Conservation (phyloP, 306 rosid genomes). For the peach (Prunus persica) region DNA sequence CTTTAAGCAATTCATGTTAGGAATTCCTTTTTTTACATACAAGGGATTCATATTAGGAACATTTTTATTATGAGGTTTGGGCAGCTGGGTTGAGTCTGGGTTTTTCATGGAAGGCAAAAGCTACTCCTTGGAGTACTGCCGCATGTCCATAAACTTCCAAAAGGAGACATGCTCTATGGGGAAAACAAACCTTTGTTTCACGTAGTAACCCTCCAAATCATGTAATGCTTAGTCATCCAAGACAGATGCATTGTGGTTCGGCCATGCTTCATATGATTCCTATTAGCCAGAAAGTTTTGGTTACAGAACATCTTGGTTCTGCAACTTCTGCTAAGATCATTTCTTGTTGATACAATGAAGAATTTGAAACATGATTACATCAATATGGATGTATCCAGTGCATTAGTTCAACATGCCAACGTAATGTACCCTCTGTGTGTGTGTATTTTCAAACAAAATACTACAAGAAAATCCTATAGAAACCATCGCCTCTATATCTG, state of each 20-base stretch:
- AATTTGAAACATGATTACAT: background rate
- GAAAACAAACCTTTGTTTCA: background rate
- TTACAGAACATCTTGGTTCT: background rate
- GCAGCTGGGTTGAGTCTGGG: background rate
- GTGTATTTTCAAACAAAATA: background rate
- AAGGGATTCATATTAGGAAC: background rate
- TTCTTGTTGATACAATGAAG: background rate
- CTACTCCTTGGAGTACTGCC: background rate
- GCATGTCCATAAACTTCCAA: background rate
- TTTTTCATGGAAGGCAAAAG: background rate
- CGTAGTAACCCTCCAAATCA: background rate
- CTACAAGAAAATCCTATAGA: background rate
- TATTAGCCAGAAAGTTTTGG: background rate
- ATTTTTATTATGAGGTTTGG: background rate
- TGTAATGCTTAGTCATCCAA: background rate
- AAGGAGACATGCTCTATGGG: background rate
- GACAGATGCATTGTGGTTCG: background rate
- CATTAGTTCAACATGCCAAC: background rate
- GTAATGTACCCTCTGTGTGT: background rate
- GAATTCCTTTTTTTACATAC: background rate
- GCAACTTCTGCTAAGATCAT: background rate
- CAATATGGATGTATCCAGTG: background rate
- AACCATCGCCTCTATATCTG: background rate
- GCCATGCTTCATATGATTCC: background rate
- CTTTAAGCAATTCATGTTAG: background rate